A percentile compares a stretch with the other conserved stretches of the same genome.
phyloP scores from a whole-genome alignment of 352 stramenopile species.

The Globisporangium echinulatum region DNA sequence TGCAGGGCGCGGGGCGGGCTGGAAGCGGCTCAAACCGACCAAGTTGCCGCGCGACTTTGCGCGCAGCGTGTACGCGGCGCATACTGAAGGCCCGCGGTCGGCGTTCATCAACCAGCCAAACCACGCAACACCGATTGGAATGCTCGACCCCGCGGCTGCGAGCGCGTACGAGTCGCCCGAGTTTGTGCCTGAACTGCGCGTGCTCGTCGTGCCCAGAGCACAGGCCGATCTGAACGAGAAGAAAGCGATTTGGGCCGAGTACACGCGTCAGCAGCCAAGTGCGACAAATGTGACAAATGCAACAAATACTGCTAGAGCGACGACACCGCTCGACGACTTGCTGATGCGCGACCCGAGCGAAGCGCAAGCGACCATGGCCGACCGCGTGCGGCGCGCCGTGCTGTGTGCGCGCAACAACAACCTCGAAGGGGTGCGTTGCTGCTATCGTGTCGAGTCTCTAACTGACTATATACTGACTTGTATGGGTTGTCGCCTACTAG shows the following conservation, averaged over 20 bases:
- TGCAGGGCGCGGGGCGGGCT: constrained; percentile 43
- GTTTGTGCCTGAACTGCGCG: constrained; percentile 53
- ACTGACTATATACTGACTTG: too few species aligned
- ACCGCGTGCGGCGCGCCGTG: constrained; percentile 41
- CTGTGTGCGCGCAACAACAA: constrained; percentile 80
- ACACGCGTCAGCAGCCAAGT: constrained; percentile 11
- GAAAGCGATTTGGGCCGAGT: constrained; percentile 40
- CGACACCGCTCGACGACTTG: constrained; percentile 38
- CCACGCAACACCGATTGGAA: constrained; percentile 48
- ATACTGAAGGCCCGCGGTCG: constrained; percentile 52
- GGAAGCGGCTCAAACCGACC: constrained; percentile 62
- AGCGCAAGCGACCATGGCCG: constrained; percentile 30
- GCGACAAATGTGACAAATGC: too few species aligned
- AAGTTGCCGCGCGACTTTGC: constrained; percentile 56
- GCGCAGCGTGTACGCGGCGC: constrained; percentile 42
- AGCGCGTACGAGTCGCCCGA: constrained; percentile 55
- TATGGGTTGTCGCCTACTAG: too few species aligned
- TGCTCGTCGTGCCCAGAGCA: constrained; percentile 44
- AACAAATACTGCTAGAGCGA: not conserved
- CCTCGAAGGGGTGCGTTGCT: constrained; percentile 27
- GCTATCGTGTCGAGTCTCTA: too few species aligned
- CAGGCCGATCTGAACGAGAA: constrained; percentile 56
- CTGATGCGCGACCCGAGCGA: constrained; percentile 35
- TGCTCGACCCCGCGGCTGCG: constrained; percentile 58
- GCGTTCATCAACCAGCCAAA: constrained; percentile 66